A percentile compares a stretch with the other conserved stretches of the same genome.
These are phyloP conservation scores for Tolypocladium sp. DNA, from an alignment of 2,329 filamentous ascomycete species.

Conservation along the genomic window DNA sequence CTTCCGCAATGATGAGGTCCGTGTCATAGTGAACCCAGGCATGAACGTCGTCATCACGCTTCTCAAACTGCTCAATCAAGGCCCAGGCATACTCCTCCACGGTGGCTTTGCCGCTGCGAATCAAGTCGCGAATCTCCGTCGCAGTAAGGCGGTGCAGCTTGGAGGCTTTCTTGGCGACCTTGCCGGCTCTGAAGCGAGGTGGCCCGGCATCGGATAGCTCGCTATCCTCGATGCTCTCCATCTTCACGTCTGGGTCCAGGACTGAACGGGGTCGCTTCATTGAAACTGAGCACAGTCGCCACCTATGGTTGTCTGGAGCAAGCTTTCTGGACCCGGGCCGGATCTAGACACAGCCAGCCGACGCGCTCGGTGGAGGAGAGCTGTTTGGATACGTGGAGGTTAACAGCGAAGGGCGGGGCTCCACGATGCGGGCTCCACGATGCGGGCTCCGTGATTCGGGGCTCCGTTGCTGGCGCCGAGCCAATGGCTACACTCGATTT, in stretches of 20 bases:
- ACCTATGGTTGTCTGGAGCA: background rate
- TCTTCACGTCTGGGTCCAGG: background rate
- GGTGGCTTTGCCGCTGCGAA: slow-evolving; percentile 21
- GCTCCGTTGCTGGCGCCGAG: no score
- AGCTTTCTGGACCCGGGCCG: background rate
- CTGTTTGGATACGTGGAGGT: no score
- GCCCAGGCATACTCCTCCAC: slow-evolving; percentile 39
- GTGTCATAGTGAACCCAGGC: slow-evolving; percentile 41
- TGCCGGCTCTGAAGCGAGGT: no score
- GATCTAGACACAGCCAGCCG: background rate
- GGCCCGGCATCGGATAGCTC: background rate
- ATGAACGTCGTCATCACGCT: slow-evolving; percentile 33
- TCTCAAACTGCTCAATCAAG: slow-evolving; percentile 33
- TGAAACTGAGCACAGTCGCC: background rate
- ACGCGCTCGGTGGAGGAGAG: background rate
- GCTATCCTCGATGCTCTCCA: background rate
- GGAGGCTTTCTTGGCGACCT: background rate
- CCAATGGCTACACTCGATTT: no score
- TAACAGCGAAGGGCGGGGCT: no score
- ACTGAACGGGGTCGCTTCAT: background rate
- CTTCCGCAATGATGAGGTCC: slow-evolving; percentile 37
- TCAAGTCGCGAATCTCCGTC: slow-evolving; percentile 1
- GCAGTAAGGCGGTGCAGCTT: background rate
- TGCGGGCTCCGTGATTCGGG: no score
- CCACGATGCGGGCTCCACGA: no score